phyloP scores from a whole-genome alignment of 2,329 filamentous ascomycete genomes.

The Leptographium wingfieldii region DNA sequence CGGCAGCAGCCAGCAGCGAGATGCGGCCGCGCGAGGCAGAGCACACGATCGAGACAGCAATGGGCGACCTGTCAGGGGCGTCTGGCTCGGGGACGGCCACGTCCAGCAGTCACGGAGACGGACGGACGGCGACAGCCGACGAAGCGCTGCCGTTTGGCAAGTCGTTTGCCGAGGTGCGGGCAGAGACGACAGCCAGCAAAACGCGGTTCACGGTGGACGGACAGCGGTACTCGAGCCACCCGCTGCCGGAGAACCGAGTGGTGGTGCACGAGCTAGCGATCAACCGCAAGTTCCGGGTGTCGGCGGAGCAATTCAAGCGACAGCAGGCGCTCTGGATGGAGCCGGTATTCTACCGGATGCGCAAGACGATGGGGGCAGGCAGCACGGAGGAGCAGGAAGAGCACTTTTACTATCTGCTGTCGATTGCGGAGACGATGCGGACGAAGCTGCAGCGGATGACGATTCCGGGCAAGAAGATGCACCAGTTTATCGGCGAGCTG shows the following conservation, averaged over 20 bases:
- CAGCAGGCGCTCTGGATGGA: conserved; percentile 37
- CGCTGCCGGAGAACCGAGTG: conserved; percentile 59
- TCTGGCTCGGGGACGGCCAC: background rate
- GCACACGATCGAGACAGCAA: conserved; percentile 23
- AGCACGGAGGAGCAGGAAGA: conserved; percentile 50
- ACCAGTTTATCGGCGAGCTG: conserved; percentile 61
- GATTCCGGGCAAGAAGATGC: conserved; percentile 58
- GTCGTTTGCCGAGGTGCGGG: background rate
- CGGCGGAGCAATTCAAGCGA: conserved; percentile 45
- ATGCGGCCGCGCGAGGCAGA: conserved; percentile 56
- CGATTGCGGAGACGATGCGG: conserved; percentile 58
- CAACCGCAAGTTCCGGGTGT: conserved; percentile 65
- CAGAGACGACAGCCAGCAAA: background rate
- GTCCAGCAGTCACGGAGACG: background rate
- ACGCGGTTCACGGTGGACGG: conserved; percentile 1
- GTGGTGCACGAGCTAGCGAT: conserved; percentile 71
- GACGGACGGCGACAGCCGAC: background rate
- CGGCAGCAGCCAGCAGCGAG: conserved; percentile 40
- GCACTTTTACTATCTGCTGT: conserved; percentile 54
- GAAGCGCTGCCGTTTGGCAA: background rate
- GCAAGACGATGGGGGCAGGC: conserved; percentile 51
- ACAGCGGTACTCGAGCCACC: conserved; percentile 21
- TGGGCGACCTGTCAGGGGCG: conserved; percentile 22
- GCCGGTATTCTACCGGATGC: conserved; percentile 44
- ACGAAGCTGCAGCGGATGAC: conserved; percentile 61